Base-by-base conservation (phyloP, 2,329 filamentous ascomycete genomes). In the Coniochaeta ligniaria region DNA sequence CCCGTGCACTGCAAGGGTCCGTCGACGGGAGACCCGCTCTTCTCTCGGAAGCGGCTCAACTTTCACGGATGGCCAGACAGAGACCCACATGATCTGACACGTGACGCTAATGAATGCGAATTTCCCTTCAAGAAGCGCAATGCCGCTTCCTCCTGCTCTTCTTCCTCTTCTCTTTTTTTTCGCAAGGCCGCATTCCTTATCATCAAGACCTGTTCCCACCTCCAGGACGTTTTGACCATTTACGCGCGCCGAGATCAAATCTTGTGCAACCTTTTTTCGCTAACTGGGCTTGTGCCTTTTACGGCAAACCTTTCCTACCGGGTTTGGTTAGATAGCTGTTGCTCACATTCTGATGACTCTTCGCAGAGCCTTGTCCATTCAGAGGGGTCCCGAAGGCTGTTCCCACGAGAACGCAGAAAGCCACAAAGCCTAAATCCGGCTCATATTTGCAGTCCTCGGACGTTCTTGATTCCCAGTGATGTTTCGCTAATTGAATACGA, bases 311-410 rank as follows among this genome's bases (percentile, higher is more conserved):
- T 59, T 31, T 74, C 72, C 76, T 75, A 85, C 91, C 90, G 88
- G 90, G 83, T 85, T 41, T 88, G 87, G 92, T 94, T 96, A 96
- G 92, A 96, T 96, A 96, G 92, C 85, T 85, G 86, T 87, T 92
- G 91, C 89, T 82, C 75, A 96, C 91, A 96, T 83, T 72, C 31
- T 3, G 16, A 41, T 22, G 17, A 14, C 47, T 52, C 47, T 31
- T 6, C 31, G 2, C 12, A 31, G 47, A 47, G 43, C 24, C 20
- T 22, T 47, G 43, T 47, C 26, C 47, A 14, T 28, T 52, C 47
- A 24, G 43, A 47, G 47, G 24, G 47, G 47, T 31, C 24, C 47
- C 24, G 8, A 24, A 14, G 47, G 14, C 47, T 52, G 47, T 52
- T 52, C 47, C 31, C 47, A 2, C 47, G 3, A 52, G 47, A 28